Evolutionary conservation across 2,329 filamentous ascomycete genomes (phyloP).

Genomic region (Grosmannia serpens): DNA sequence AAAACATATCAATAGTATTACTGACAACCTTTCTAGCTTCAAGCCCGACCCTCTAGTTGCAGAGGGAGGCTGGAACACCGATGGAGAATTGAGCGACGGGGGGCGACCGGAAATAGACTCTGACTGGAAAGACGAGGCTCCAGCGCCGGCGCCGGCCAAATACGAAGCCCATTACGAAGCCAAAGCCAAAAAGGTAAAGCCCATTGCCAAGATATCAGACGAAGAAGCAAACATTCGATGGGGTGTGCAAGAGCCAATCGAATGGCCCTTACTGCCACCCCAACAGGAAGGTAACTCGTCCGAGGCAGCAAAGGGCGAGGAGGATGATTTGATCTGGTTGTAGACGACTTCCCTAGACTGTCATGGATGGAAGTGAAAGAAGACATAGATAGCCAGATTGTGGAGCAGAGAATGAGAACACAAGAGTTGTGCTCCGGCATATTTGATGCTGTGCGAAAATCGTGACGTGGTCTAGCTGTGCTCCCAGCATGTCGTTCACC

Average conservation of each 20-base stretch:
- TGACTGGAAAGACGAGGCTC: neutral
- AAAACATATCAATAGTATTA: no score
- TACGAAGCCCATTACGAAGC: neutral
- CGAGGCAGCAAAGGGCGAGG: neutral
- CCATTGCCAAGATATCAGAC: neutral
- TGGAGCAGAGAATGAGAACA: conserved; percentile 2
- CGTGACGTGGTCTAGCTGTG: neutral
- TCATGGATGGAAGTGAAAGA: neutral
- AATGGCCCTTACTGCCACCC: neutral
- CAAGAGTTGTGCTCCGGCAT: neutral
- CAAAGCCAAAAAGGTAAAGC: neutral
- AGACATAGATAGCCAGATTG: neutral
- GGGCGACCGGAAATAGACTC: conserved; percentile 4
- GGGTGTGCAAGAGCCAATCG: neutral
- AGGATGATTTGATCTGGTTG: neutral
- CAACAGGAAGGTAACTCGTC: neutral
- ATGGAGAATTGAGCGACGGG: conserved; percentile 21
- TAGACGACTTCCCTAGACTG: neutral
- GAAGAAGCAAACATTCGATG: neutral
- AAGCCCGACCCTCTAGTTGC: neutral
- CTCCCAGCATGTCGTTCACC: neutral
- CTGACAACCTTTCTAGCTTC: neutral
- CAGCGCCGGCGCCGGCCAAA: neutral
- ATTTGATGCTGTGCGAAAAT: neutral
- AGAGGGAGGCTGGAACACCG: conserved; percentile 19